Evolutionary conservation across 2,329 filamentous ascomycete species (phyloP).

Genomic region (Cladosporium sp.): DNA sequence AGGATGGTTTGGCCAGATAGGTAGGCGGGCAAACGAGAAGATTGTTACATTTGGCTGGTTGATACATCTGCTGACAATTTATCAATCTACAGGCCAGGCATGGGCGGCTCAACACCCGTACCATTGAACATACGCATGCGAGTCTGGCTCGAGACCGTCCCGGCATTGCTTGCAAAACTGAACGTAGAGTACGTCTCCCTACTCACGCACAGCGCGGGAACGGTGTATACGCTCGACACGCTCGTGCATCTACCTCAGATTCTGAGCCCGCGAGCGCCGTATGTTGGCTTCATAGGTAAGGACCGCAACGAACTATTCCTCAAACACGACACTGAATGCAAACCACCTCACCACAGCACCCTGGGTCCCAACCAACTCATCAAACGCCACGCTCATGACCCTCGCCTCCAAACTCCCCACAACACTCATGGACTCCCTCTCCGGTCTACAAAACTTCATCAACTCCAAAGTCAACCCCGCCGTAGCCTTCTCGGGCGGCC

Average conservation of each 20-base stretch:
- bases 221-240: slow-evolving; percentile 42
- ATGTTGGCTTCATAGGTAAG: slow-evolving; percentile 27
- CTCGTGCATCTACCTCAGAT: slow-evolving; percentile 32
- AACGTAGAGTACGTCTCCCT: slow-evolving; percentile 37
- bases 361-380: slow-evolving; percentile 39
- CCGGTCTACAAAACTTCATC: slow-evolving; percentile 30
- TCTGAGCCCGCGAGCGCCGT: slow-evolving; percentile 30
- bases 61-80: slow-evolving; percentile 10
- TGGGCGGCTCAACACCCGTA: slow-evolving; percentile 42
- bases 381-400: slow-evolving; percentile 27
- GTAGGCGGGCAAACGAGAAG: too few relatives aligned
- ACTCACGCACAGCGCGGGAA: slow-evolving; percentile 39
- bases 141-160: slow-evolving; percentile 40
- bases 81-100: slow-evolving; percentile 34
- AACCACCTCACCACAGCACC: slow-evolving; percentile 33
- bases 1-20: slow-evolving; percentile 38
- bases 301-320: too few relatives aligned
- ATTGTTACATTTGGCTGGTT: neutral
- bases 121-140: slow-evolving; percentile 33
- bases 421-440: slow-evolving; percentile 29
- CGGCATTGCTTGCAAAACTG: slow-evolving; percentile 35
- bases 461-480: slow-evolving; percentile 29
- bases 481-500: slow-evolving; percentile 27
- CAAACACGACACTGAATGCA: too few relatives aligned
- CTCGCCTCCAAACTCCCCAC: slow-evolving; percentile 27